Conservation (phyloP, 2,329 filamentous ascomycete genomes). For the Penicillium sp. region DNA sequence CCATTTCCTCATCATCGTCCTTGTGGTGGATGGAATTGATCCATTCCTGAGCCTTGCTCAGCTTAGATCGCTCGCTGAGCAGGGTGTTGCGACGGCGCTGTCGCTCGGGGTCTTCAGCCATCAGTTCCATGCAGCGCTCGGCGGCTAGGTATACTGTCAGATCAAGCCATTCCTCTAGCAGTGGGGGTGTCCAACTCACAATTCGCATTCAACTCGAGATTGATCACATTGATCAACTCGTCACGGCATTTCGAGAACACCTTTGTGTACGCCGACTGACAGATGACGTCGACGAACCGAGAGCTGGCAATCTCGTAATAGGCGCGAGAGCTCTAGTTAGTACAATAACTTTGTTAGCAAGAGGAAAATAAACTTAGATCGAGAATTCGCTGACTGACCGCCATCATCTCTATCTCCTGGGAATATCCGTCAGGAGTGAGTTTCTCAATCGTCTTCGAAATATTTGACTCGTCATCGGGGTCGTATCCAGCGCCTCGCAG, state of each 20-base stretch:
- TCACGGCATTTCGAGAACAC: slow-evolving; percentile 45
- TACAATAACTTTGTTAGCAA: slow-evolving; percentile 16
- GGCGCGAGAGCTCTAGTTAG: slow-evolving; percentile 42
- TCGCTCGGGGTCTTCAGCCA: slow-evolving; percentile 46
- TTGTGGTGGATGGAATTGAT: slow-evolving; percentile 23
- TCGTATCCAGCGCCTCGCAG: slow-evolving; percentile 22
- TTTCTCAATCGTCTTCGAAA: slow-evolving; percentile 29
- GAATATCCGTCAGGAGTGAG: slow-evolving; percentile 43
- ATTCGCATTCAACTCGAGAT: slow-evolving; percentile 37
- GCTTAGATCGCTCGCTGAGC: slow-evolving; percentile 41
- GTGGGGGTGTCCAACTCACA: slow-evolving; percentile 33
- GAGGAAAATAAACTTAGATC: background rate
- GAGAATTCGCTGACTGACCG: slow-evolving; percentile 38
- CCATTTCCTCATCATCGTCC: slow-evolving; percentile 14
- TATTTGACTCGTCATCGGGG: slow-evolving; percentile 29
- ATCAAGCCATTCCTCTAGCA: slow-evolving; percentile 2
- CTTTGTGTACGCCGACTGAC: slow-evolving; percentile 45
- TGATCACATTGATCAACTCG: slow-evolving; percentile 39
- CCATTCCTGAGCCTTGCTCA: slow-evolving; percentile 44
- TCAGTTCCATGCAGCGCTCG: slow-evolving; percentile 44
- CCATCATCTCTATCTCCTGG: slow-evolving; percentile 51
- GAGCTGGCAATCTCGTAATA: slow-evolving; percentile 50
- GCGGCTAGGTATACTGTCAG: slow-evolving; percentile 32
- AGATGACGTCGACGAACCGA: slow-evolving; percentile 48
- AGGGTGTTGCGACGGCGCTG: slow-evolving; percentile 41